Conservation (phyloP, 2,329 filamentous ascomycete species). For the Curvularia sp. region DNA sequence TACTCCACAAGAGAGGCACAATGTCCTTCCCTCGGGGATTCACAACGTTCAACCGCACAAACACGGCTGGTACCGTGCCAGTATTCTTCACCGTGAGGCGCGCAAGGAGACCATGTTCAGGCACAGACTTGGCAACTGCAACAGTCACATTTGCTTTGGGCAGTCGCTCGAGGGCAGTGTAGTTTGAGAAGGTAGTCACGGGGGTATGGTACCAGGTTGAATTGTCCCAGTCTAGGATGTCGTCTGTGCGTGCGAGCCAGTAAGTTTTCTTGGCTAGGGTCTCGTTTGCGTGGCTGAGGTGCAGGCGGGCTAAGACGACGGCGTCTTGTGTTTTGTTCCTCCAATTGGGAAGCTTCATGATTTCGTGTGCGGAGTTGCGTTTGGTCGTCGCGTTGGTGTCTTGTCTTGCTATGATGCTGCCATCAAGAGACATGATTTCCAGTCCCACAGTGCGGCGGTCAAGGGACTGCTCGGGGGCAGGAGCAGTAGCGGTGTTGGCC, state of each 20-base stretch:
- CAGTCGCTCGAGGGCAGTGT: slow-evolving; percentile 53
- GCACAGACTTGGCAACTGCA: neutral
- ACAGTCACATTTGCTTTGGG: neutral
- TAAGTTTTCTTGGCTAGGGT: slow-evolving; percentile 66
- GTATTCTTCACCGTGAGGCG: slow-evolving; percentile 51
- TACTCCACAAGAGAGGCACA: slow-evolving; percentile 63
- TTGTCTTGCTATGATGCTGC: slow-evolving; percentile 52
- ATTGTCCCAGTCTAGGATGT: slow-evolving; percentile 63
- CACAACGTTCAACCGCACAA: slow-evolving; percentile 62
- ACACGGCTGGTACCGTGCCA: slow-evolving; percentile 63
- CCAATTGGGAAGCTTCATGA: slow-evolving; percentile 39
- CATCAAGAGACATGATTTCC: slow-evolving; percentile 60
- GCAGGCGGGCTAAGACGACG: slow-evolving; percentile 61
- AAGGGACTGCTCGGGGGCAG: neutral
- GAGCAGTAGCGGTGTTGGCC: slow-evolving; percentile 22
- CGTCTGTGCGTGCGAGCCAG: slow-evolving; percentile 60
- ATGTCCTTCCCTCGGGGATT: slow-evolving; percentile 57
- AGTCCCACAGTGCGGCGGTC: slow-evolving; percentile 55
- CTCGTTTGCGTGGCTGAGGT: slow-evolving; percentile 49
- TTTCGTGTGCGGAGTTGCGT: slow-evolving; percentile 53
- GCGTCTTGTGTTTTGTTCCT: slow-evolving; percentile 44
- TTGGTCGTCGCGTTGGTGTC: slow-evolving; percentile 44
- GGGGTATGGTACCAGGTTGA: slow-evolving; percentile 68
- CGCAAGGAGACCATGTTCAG: slow-evolving; percentile 54
- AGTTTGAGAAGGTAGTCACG: slow-evolving; percentile 60